Conservation (phyloP, 2,329 filamentous ascomycete species). For the Diaporthe destruens region DNA sequence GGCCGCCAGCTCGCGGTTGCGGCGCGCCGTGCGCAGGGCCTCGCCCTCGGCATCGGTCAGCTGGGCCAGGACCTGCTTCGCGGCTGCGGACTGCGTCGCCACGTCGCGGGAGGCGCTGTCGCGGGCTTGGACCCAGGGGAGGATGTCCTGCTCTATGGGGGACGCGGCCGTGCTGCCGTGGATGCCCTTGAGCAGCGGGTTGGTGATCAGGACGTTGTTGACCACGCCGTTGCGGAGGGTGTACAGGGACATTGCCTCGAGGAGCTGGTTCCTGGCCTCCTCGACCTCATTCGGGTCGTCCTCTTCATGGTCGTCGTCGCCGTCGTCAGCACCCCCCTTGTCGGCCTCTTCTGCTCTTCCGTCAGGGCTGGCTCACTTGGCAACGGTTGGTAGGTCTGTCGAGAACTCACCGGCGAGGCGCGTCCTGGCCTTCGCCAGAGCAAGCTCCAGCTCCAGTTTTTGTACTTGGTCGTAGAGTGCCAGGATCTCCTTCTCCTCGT, state of each 20-base stretch:
- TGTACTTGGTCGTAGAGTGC: slow-evolving; percentile 79
- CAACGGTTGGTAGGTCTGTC: background rate
- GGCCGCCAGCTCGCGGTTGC: slow-evolving; percentile 73
- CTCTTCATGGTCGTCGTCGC: background rate
- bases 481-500: slow-evolving; percentile 74
- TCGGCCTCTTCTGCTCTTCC: slow-evolving; percentile 33
- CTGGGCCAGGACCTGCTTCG: slow-evolving; percentile 63
- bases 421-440: slow-evolving; percentile 66
- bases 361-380: background rate
- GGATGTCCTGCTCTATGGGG: slow-evolving; percentile 78
- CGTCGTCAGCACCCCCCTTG: background rate
- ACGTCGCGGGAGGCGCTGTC: slow-evolving; percentile 75
- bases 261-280: slow-evolving; percentile 72
- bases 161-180: slow-evolving; percentile 75
- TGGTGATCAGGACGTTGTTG: slow-evolving; percentile 76
- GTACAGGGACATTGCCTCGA: slow-evolving; percentile 78
- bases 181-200: slow-evolving; percentile 82
- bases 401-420: slow-evolving; percentile 34
- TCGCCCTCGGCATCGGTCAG: slow-evolving; percentile 70
- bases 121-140: slow-evolving; percentile 74
- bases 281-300: slow-evolving; percentile 54
- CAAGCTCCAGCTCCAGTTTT: slow-evolving; percentile 78
- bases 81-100: slow-evolving; percentile 68
- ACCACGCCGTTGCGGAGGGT: slow-evolving; percentile 77
- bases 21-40: slow-evolving; percentile 65